A percentile compares a stretch with the other conserved stretches of the same genome.
These are phyloP conservation scores for Vicia faba DNA, from an alignment of 306 rosid genomes.

Conservation along the genomic window DNA sequence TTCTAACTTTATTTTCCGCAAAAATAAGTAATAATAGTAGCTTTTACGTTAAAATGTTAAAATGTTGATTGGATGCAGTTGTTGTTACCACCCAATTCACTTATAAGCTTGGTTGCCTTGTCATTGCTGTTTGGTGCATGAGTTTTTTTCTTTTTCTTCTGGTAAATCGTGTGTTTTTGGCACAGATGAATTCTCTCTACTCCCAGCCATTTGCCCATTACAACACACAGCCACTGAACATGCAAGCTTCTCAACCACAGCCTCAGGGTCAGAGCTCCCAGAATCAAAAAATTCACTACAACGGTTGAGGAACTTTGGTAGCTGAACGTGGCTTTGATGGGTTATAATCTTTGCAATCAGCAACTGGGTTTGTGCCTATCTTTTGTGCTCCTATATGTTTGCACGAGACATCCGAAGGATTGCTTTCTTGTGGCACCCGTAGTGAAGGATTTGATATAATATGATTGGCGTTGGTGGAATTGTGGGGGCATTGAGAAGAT, in stretches of 20 bases:
- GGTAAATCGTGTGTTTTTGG: slow-evolving; percentile 24
- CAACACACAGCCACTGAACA: slow-evolving; percentile 86
- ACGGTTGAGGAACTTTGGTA: slow-evolving; percentile 66
- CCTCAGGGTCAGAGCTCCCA: slow-evolving; percentile 83
- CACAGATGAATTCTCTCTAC: slow-evolving; percentile 90
- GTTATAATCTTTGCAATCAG: slow-evolving; percentile 89
- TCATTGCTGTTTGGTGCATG: slow-evolving; percentile 18
- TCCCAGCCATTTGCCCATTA: slow-evolving; percentile 97
- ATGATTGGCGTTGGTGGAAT: slow-evolving; percentile 54
- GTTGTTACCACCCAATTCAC: slow-evolving; percentile 2
- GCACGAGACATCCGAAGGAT: slow-evolving; percentile 52
- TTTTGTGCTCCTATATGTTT: slow-evolving; percentile 62
- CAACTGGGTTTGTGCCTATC: slow-evolving; percentile 84
- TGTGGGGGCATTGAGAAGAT: slow-evolving; percentile 56
- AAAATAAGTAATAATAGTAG: neutral
- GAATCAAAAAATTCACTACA: slow-evolving; percentile 90
- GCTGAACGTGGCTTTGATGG: slow-evolving; percentile 68
- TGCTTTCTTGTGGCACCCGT: slow-evolving; percentile 53
- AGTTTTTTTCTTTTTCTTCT: neutral
- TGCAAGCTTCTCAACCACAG: slow-evolving; percentile 84
- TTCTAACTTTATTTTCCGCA: slow-evolving; percentile 5
- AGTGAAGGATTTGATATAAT: slow-evolving; percentile 53
- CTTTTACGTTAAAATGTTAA: neutral
- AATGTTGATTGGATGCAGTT: slow-evolving; percentile 10
- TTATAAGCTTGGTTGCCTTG: slow-evolving; percentile 10